Percentiles rank a stretch among this genome's conserved stretches.
phyloP scores from a whole-genome alignment of 257 asterid genomes.

The Voacanga thouarsii region DNA sequence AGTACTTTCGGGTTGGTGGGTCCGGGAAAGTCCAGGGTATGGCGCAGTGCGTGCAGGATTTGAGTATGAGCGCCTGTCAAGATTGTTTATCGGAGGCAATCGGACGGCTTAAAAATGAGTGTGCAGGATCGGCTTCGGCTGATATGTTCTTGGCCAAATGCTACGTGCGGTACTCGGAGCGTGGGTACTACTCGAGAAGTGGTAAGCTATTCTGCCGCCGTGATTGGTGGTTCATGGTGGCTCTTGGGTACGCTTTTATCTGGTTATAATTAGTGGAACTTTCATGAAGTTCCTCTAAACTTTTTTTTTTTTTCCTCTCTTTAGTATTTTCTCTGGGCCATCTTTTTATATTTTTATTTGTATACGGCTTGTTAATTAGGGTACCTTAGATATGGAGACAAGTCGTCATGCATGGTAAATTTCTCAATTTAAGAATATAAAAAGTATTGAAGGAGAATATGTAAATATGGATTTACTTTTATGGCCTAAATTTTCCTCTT shows the following conservation, averaged over 20 bases:
- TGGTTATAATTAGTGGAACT: slow-evolving; percentile 2
- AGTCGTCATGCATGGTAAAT: slow-evolving; percentile 9
- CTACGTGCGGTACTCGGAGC: slow-evolving; percentile 83
- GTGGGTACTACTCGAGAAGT: slow-evolving; percentile 42
- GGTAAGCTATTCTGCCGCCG: slow-evolving; percentile 42
- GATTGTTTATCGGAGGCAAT: slow-evolving; percentile 77
- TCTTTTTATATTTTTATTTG: neutral
- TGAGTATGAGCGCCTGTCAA: slow-evolving; percentile 64
- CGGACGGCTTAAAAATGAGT: slow-evolving; percentile 58
- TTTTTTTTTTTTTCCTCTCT: neutral
- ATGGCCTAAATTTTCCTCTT: neutral
- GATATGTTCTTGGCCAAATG: slow-evolving; percentile 80
- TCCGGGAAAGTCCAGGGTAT: slow-evolving; percentile 68
- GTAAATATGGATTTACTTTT: neutral
- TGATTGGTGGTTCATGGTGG: slow-evolving; percentile 30
- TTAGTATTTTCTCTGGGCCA: neutral
- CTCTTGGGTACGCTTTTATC: slow-evolving; percentile 13
- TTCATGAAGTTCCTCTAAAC: neutral
- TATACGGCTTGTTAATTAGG: neutral
- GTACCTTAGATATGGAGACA: neutral
- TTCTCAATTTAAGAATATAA: neutral
- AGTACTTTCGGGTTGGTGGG: slow-evolving; percentile 66
- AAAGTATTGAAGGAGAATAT: neutral
- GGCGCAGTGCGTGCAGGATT: slow-evolving; percentile 84
- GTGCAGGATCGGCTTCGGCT: slow-evolving; percentile 70